Percentiles rank a stretch among this genome's conserved stretches.
phyloP scores from a whole-genome alignment of 257 asterid species.

The Primulina huaijiensis region DNA sequence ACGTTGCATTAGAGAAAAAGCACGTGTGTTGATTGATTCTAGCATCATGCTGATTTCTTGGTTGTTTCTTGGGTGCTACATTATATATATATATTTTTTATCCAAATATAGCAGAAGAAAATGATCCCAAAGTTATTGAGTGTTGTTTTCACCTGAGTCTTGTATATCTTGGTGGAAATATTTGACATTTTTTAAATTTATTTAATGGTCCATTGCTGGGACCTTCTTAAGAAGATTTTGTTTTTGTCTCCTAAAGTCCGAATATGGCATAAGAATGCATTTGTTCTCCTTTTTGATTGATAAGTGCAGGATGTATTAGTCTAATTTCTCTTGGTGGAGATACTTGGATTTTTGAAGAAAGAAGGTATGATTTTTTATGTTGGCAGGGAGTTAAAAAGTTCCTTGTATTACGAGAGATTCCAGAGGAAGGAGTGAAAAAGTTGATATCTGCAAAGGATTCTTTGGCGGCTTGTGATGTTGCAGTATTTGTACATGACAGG shows the following conservation, averaged over 20 bases:
- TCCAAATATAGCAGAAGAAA: neutral
- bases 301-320: neutral
- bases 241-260: neutral
- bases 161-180: neutral
- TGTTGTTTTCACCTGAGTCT: slow-evolving; percentile 2
- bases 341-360: slow-evolving; percentile 12
- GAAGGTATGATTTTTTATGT: slow-evolving; percentile 7
- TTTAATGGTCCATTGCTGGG: neutral
- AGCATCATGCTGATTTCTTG: slow-evolving; percentile 1
- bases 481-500: slow-evolving; percentile 97
- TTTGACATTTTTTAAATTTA: neutral
- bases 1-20: neutral
- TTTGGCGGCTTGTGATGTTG: slow-evolving; percentile 86
- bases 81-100: neutral
- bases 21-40: slow-evolving; percentile 1
- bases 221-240: neutral
- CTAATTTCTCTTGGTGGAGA: slow-evolving; percentile 19
- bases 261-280: neutral
- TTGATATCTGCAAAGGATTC: slow-evolving; percentile 70
- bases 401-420: slow-evolving; percentile 82
- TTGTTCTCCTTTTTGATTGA: slow-evolving; percentile 12
- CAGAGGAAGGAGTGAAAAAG: slow-evolving; percentile 67
- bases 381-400: slow-evolving; percentile 73
- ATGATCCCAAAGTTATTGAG: slow-evolving; percentile 2
- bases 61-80: neutral